These are phyloP conservation scores for Aeschynomene evenia DNA, from an alignment of 306 rosid genomes.

Conservation along the genomic window DNA sequence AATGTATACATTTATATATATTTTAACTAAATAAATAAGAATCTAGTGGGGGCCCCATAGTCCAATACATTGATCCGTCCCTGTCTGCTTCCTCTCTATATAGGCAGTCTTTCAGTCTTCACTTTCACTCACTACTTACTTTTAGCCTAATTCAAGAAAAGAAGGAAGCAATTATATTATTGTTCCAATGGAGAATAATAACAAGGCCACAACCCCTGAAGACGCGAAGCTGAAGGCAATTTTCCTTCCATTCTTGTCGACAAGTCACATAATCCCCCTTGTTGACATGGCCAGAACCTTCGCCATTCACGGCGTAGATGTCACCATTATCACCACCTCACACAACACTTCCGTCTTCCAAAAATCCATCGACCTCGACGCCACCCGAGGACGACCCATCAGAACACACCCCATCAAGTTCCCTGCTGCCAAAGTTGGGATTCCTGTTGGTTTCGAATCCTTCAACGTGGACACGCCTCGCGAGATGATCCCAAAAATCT, in stretches of 20 bases:
- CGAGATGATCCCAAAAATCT: constrained; percentile 5
- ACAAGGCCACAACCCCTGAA: no score
- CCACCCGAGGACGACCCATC: constrained; percentile 27
- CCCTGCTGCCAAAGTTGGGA: constrained; percentile 36
- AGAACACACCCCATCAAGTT: constrained; percentile 28
- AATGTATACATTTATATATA: no score
- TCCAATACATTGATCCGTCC: no score
- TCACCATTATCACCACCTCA: constrained; percentile 41
- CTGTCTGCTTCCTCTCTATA: no score
- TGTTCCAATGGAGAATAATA: constrained; percentile 31
- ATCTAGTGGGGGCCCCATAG: no score
- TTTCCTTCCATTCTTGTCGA: constrained; percentile 42
- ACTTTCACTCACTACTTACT: no score
- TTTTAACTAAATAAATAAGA: no score
- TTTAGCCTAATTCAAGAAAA: no score
- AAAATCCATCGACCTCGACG: constrained; percentile 36
- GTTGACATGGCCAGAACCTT: constrained; percentile 48
- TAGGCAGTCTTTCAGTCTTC: no score
- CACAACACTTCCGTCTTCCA: constrained; percentile 40
- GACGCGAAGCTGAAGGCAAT: not conserved
- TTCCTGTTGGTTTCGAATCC: constrained; percentile 33
- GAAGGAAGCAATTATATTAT: no score
- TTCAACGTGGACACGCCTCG: constrained; percentile 23
- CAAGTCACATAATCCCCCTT: constrained; percentile 48
- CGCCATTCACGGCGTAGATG: constrained; percentile 26